Evolutionary conservation across 768 basidiomycete species (phyloP).

Genomic region (Auricularia heimuer): DNA sequence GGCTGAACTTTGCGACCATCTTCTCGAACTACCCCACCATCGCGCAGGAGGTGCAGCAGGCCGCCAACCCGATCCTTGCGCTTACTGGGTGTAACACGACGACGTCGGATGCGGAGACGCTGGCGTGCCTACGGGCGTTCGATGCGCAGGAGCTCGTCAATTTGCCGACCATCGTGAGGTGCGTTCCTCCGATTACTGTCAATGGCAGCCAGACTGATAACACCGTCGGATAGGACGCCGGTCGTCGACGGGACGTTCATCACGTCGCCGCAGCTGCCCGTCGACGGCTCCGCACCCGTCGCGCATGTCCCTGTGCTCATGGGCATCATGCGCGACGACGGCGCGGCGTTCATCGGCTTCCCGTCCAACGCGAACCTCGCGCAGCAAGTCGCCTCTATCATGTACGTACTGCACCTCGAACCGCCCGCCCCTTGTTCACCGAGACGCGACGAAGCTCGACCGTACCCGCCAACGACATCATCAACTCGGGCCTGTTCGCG

Average conservation of each 20-base stretch:
- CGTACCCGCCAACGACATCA: constrained; percentile 13
- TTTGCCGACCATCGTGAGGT: constrained; percentile 23
- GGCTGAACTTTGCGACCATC: constrained; percentile 37
- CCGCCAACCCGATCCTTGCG: constrained; percentile 29
- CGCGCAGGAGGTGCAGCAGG: constrained; percentile 25
- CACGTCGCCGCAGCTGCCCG: constrained; percentile 26
- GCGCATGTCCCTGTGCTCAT: constrained; percentile 38
- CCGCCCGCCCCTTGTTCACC: too few species aligned
- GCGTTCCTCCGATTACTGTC: constrained; percentile 11
- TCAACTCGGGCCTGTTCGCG: constrained; percentile 32
- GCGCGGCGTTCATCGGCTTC: constrained; percentile 34
- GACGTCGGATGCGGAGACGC: constrained; percentile 14
- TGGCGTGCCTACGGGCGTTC: constrained; percentile 29
- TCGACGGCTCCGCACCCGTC: constrained; percentile 30
- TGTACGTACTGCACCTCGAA: background rate
- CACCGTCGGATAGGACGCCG: constrained; percentile 20
- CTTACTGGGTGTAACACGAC: constrained; percentile 30
- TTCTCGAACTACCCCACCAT: constrained; percentile 43
- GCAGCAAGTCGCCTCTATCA: background rate
- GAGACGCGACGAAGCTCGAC: constrained; percentile 10
- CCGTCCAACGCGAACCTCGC: constrained; percentile 15
- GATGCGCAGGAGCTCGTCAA: constrained; percentile 29
- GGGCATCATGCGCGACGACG: constrained; percentile 44
- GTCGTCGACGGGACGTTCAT: constrained; percentile 43
- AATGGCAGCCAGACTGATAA: background rate